phyloP scores from a whole-genome alignment of 768 basidiomycete species.

The Calvatia gigantea region DNA sequence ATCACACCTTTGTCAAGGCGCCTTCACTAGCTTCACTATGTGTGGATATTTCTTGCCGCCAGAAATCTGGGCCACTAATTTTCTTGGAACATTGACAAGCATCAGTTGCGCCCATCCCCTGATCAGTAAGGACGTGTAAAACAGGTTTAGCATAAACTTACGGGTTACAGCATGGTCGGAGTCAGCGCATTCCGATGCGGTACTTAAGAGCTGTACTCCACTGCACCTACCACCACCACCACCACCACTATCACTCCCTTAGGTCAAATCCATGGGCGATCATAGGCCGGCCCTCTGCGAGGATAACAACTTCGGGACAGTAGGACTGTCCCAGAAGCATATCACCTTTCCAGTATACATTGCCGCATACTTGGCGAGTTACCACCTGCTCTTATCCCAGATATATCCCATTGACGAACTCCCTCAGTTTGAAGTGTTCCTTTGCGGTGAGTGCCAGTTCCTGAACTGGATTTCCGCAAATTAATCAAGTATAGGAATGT shows the following conservation, averaged over 20 bases:
- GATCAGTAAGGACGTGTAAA: no score
- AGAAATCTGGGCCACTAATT: no score
- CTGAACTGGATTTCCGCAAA: background rate
- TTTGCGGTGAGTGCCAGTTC: background rate
- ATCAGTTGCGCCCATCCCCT: background rate
- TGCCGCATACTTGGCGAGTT: background rate
- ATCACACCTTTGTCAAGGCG: no score
- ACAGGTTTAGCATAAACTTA: no score
- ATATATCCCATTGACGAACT: no score
- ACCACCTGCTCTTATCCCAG: background rate
- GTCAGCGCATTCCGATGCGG: no score
- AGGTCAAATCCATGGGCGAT: background rate
- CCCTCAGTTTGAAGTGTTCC: constrained; percentile 1
- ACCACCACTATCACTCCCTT: background rate
- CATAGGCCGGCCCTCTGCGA: background rate
- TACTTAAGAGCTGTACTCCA: background rate
- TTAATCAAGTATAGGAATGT: constrained; percentile 23
- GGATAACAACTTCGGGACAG: background rate
- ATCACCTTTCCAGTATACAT: background rate
- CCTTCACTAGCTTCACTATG: no score
- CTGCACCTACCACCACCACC: background rate
- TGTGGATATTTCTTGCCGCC: no score
- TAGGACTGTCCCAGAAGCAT: background rate
- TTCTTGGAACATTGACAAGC: background rate
- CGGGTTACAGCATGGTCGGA: no score